Evolutionary conservation across 306 rosid species (phyloP).

Genomic region (Inga oerstediana): DNA sequence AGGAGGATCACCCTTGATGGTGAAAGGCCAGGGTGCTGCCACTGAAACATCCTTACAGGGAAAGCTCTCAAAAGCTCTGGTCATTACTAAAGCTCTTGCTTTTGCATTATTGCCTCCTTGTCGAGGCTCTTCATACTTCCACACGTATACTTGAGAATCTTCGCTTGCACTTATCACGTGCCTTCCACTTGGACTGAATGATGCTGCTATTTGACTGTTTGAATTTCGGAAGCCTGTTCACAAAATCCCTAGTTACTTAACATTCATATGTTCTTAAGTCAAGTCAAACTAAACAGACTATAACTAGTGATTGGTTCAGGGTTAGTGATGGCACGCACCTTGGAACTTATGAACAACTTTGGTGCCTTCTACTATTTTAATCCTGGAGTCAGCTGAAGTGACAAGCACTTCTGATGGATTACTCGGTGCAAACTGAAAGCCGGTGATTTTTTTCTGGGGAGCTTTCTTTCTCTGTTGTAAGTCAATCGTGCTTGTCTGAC

Average conservation of each 20-base stretch:
- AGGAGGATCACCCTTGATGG: slow-evolving; percentile 67
- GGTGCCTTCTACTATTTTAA: slow-evolving; percentile 68
- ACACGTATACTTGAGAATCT: slow-evolving; percentile 78
- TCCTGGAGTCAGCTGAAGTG: slow-evolving; percentile 82
- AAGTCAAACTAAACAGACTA: no score
- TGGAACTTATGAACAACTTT: slow-evolving; percentile 63
- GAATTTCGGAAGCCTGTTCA: slow-evolving; percentile 72
- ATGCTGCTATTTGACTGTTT: slow-evolving; percentile 79
- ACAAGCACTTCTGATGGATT: slow-evolving; percentile 70
- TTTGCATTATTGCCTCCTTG: slow-evolving; percentile 37
- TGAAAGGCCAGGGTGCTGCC: slow-evolving; percentile 79
- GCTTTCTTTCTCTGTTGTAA: slow-evolving; percentile 61
- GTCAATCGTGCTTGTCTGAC: slow-evolving; percentile 61
- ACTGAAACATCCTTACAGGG: slow-evolving; percentile 83
- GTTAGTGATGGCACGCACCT: slow-evolving; percentile 46
- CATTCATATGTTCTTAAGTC: no score
- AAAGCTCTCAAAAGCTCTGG: slow-evolving; percentile 62
- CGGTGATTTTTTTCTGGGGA: slow-evolving; percentile 68
- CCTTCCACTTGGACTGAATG: slow-evolving; percentile 67
- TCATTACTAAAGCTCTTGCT: slow-evolving; percentile 23
- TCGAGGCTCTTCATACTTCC: slow-evolving; percentile 67
- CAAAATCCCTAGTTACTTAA: no score
- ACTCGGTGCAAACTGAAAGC: slow-evolving; percentile 77
- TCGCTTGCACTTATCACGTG: slow-evolving; percentile 81
- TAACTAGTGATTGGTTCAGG: no score